These are phyloP conservation scores for Blastobotrys elegans DNA, from an alignment of 1,139 yeast species.

Conservation along the genomic window DNA sequence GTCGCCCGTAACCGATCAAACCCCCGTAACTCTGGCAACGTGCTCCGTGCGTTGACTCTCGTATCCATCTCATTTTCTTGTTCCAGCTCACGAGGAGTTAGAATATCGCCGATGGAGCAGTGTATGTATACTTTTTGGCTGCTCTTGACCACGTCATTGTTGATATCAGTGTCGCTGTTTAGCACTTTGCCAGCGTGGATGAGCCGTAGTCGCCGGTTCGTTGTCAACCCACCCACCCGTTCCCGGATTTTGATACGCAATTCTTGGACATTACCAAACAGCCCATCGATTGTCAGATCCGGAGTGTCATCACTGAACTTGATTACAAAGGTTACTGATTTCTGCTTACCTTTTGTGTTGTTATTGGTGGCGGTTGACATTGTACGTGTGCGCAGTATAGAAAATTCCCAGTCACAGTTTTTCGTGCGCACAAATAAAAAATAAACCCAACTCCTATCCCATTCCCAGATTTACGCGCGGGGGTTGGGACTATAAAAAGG, in stretches of 20 bases:
- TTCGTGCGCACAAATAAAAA: too few species aligned
- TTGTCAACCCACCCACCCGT: constrained; percentile 32
- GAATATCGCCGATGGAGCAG: constrained; percentile 72
- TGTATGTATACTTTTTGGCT: constrained; percentile 51
- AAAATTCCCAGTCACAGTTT: too few species aligned
- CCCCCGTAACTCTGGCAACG: constrained; percentile 75
- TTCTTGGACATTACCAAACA: constrained; percentile 39
- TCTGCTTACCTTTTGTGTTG: constrained; percentile 12
- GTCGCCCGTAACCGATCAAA: constrained; percentile 78
- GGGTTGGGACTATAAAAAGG: constrained; percentile 1
- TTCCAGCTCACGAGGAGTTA: constrained; percentile 53
- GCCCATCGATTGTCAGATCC: constrained; percentile 43
- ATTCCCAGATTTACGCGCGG: background rate
- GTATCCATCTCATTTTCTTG: constrained; percentile 61
- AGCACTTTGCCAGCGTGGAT: constrained; percentile 72
- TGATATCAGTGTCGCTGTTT: constrained; percentile 53
- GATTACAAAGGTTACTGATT: constrained; percentile 37
- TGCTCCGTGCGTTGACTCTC: constrained; percentile 41
- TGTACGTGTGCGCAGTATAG: too few species aligned
- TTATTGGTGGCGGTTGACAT: background rate
- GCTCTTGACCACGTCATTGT: constrained; percentile 38
- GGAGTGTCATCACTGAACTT: constrained; percentile 47
- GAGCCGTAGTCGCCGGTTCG: constrained; percentile 55
- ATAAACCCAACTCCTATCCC: constrained; percentile 1
- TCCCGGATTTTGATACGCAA: constrained; percentile 41